Evolutionary conservation across 176 grass and related monocot genomes (phyloP).

Genomic region (Zoysia pacifica): DNA sequence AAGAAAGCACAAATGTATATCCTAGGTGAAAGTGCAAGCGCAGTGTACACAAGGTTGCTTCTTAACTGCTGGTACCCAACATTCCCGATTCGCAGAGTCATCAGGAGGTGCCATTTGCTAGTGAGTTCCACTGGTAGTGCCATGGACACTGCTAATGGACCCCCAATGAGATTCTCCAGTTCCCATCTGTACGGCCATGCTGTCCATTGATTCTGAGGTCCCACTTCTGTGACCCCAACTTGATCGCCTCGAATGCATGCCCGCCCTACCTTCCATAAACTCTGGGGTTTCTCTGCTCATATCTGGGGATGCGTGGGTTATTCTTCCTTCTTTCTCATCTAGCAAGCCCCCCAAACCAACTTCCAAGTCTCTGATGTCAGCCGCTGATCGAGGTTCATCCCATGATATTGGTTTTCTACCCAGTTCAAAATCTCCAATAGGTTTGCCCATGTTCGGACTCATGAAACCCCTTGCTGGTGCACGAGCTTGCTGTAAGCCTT

Average conservation of each 20-base stretch:
- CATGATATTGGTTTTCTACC: slow-evolving; percentile 84
- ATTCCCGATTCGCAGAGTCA: not conserved
- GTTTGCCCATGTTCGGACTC: slow-evolving; percentile 94
- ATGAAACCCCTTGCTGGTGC: slow-evolving; percentile 68
- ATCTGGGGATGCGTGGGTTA: slow-evolving; percentile 63
- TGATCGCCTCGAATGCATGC: slow-evolving; percentile 61
- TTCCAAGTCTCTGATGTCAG: slow-evolving; percentile 75
- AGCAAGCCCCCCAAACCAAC: slow-evolving; percentile 57
- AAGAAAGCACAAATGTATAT: slow-evolving; percentile 30
- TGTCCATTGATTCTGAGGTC: slow-evolving; percentile 57
- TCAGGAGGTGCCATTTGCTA: slow-evolving; percentile 1
- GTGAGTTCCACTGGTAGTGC: slow-evolving; percentile 45
- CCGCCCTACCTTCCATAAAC: slow-evolving; percentile 46
- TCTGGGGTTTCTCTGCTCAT: slow-evolving; percentile 62
- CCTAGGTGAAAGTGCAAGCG: slow-evolving; percentile 9
- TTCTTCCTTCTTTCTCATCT: slow-evolving; percentile 73
- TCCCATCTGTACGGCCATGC: slow-evolving; percentile 45
- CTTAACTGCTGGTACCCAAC: slow-evolving; percentile 14
- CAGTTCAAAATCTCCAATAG: slow-evolving; percentile 73
- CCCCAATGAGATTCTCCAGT: slow-evolving; percentile 49
- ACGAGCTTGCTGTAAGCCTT: slow-evolving; percentile 56
- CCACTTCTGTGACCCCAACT: slow-evolving; percentile 73
- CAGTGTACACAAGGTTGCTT: slow-evolving; percentile 21
- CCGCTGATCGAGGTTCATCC: slow-evolving; percentile 76
- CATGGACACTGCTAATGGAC: slow-evolving; percentile 48